These are phyloP conservation scores for Starmerella khaoyaiensis DNA, from an alignment of 805 yeast genomes.

Conservation along the genomic window DNA sequence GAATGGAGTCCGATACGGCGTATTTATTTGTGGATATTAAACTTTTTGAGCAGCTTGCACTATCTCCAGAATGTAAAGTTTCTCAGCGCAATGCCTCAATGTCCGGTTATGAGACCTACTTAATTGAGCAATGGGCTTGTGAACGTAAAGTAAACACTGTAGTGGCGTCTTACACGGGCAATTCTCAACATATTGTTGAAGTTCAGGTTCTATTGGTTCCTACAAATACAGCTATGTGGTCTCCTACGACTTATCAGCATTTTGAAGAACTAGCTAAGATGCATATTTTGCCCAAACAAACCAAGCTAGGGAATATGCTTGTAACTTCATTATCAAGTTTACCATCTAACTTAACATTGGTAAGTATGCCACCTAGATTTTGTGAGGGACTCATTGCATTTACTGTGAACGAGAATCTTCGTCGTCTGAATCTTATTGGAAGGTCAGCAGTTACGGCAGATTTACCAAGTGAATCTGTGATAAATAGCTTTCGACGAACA, in stretches of 20 bases:
- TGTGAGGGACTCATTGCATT: constrained; percentile 39
- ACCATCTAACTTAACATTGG: constrained; percentile 58
- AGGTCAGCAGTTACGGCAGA: constrained; percentile 61
- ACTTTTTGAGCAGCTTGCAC: constrained; percentile 21
- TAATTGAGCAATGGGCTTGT: constrained; percentile 91
- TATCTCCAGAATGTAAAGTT: constrained; percentile 22
- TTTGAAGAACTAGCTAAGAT: constrained; percentile 52
- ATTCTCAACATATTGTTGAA: constrained; percentile 45
- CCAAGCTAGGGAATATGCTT: constrained; percentile 48
- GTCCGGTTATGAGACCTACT: constrained; percentile 73
- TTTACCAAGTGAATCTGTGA: constrained; percentile 57
- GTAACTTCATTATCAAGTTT: constrained; percentile 74
- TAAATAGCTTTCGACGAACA: constrained; percentile 66
- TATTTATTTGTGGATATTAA: constrained; percentile 26
- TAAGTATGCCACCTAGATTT: constrained; percentile 46
- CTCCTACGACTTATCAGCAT: constrained; percentile 42
- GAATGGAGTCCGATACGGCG: constrained; percentile 6
- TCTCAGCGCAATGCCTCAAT: constrained; percentile 37
- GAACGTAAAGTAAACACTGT: constrained; percentile 53
- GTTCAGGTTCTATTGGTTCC: constrained; percentile 50
- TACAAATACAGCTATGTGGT: constrained; percentile 36
- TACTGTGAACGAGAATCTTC: constrained; percentile 61
- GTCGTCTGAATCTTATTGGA: constrained; percentile 71
- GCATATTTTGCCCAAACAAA: constrained; percentile 56
- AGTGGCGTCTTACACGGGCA: constrained; percentile 79